Conservation (phyloP, 352 stramenopile genomes). For the Pythium apleroticum region DNA sequence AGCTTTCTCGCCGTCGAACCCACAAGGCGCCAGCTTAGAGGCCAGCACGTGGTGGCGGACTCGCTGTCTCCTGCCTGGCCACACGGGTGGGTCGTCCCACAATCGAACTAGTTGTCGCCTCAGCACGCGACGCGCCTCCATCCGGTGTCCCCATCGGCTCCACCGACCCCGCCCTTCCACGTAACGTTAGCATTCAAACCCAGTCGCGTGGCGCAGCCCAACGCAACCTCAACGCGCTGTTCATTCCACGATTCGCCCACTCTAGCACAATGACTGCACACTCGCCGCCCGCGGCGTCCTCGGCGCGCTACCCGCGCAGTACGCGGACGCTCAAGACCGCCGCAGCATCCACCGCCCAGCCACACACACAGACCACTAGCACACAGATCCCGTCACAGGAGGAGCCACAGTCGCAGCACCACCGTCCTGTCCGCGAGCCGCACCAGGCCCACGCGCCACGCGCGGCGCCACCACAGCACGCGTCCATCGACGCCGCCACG, state of each 20-base stretch:
- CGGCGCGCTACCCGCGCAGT: not conserved
- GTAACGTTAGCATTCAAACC: not conserved
- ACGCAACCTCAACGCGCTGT: no score
- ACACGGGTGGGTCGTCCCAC: not conserved
- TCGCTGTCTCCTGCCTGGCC: not conserved
- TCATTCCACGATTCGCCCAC: not conserved
- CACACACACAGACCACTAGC: not conserved
- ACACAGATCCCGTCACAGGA: not conserved
- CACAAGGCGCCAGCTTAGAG: not conserved
- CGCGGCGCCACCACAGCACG: no score
- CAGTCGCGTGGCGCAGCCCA: not conserved
- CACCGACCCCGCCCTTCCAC: not conserved
- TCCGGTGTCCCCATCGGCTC: not conserved
- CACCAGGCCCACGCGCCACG: not conserved
- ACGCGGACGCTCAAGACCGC: not conserved
- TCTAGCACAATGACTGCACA: not conserved
- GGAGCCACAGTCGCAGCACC: not conserved
- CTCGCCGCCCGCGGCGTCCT: not conserved
- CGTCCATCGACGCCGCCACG: not conserved
- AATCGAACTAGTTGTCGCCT: not conserved
- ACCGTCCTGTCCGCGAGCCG: not conserved
- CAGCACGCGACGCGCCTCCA: slow-evolving; percentile 5
- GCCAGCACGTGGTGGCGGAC: not conserved
- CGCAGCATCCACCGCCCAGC: not conserved
- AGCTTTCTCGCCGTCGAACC: not conserved